Percentiles rank a stretch among this genome's conserved stretches.
phyloP scores from a whole-genome alignment of 2,329 filamentous ascomycete genomes.

The Zalaria obscura region DNA sequence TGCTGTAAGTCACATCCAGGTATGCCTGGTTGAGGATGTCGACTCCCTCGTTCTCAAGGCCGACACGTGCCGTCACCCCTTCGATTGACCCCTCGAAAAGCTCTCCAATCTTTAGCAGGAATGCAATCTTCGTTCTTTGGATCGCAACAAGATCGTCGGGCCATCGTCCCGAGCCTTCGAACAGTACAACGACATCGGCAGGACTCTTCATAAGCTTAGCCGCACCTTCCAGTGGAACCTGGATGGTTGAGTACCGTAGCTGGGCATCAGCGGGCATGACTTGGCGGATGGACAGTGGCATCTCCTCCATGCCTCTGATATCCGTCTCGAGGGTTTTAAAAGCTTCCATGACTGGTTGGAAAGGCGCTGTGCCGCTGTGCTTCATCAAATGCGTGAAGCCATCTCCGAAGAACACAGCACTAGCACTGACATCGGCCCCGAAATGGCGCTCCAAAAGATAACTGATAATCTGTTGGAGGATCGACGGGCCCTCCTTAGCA shows the following conservation, averaged over 20 bases:
- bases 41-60: constrained; percentile 60
- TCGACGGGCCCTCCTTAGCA: constrained; percentile 39
- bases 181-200: constrained; percentile 72
- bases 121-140: constrained; percentile 85
- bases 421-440: constrained; percentile 39
- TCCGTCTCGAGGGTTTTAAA: constrained; percentile 64
- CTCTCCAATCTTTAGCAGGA: constrained; percentile 59
- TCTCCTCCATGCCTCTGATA: constrained; percentile 61
- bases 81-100: constrained; percentile 51
- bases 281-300: constrained; percentile 77
- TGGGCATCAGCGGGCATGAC: constrained; percentile 58
- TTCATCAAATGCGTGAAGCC: constrained; percentile 31
- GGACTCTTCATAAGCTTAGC: constrained; percentile 34
- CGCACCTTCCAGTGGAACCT: constrained; percentile 34
- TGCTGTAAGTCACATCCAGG: constrained; percentile 63
- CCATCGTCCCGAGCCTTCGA: constrained; percentile 88
- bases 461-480: constrained; percentile 66
- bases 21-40: constrained; percentile 65
- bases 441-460: constrained; percentile 61
- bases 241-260: constrained; percentile 58
- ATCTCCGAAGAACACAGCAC: constrained; percentile 29
- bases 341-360: constrained; percentile 53
- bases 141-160: constrained; percentile 84
- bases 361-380: constrained; percentile 33
- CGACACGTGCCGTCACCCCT: constrained; percentile 53